Base-by-base conservation (phyloP, 2,329 filamentous ascomycete genomes). In the Aspergillus piperis region DNA sequence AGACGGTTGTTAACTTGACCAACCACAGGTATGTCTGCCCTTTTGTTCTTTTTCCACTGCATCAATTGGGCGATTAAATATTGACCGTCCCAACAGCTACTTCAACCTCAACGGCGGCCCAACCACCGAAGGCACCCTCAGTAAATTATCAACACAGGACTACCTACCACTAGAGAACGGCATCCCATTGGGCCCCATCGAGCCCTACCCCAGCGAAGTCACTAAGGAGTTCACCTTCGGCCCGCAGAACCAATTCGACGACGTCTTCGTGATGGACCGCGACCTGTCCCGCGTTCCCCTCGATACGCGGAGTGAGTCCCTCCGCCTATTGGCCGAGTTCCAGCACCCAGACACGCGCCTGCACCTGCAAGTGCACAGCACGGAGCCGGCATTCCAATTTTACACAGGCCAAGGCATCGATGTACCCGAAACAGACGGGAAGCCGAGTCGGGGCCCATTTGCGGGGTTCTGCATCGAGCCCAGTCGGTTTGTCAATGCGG, bases 321-420 rank as follows among this genome's bases (percentile, higher is more conserved):
- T 96, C 41, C 83, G 81, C 59, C 86, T 84, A 61, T 85, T 94
- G 49, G 86, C 91, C 49, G 81, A 85, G 23, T 90, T 95, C 60
- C 85, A 84, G 75, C 91, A 97, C 75, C 86, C 91, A 5, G 82
- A 81, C 53, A 89, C 88, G 27, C 86, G 87, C 64, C 83, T 97
- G 66, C 89, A 96, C 73, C 86, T 98, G 53, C 91, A 97, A 76
- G 89, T 96, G 5, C 82, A 87, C 70, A 95, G 91, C 80, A 98
- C 94, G 0, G 94, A 98, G 81, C 95, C 95, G 0, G 91, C 92
- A 0, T 98, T 97, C 82, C 94, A 98, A 77, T 96, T 97, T 80
- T 98, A 98, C 79, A 96, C 92, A 0, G 95, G 94, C 65, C 89
- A 90, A 72, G 89, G 88, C 71, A 92, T 96, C 66, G 81, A 95